Evolutionary conservation across 1,284 basidiomycete genomes (phyloP).

Genomic region (Ganoderma lucidum): DNA sequence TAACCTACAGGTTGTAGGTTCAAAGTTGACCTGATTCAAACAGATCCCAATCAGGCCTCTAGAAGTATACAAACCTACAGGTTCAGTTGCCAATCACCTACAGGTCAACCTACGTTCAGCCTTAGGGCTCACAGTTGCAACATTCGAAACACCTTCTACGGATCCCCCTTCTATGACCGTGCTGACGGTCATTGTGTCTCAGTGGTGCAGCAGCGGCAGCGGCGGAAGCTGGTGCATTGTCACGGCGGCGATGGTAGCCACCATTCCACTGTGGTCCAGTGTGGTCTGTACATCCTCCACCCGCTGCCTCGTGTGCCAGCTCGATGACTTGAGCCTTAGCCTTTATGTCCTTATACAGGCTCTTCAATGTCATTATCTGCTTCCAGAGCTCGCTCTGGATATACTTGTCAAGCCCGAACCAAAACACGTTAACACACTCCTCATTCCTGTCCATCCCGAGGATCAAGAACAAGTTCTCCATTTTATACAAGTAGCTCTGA

Average conservation of each 20-base stretch:
- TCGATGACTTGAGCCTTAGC: slow-evolving; percentile 29
- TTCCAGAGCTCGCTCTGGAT: slow-evolving; percentile 44
- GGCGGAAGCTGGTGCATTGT: neutral
- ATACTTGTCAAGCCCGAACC: slow-evolving; percentile 39
- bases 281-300: neutral
- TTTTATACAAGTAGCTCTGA: slow-evolving; percentile 40
- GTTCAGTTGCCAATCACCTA: too few species aligned
- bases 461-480: slow-evolving; percentile 43
- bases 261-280: neutral
- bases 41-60: too few species aligned
- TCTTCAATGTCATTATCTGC: slow-evolving; percentile 38
- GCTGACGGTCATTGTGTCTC: neutral
- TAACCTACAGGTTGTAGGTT: too few species aligned
- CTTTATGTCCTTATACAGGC: neutral
- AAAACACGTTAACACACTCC: slow-evolving; percentile 45
- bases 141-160: neutral
- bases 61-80: too few species aligned
- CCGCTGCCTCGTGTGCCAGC: slow-evolving; percentile 9
- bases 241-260: neutral
- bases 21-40: too few species aligned
- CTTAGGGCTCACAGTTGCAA: neutral
- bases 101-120: too few species aligned
- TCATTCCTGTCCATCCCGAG: slow-evolving; percentile 41
- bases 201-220: neutral
- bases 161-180: neutral